Percentiles rank a stretch among this genome's conserved stretches.
These are phyloP conservation scores for Myxozyma mucilagina DNA, from an alignment of 805 yeast genomes.

Conservation along the genomic window DNA sequence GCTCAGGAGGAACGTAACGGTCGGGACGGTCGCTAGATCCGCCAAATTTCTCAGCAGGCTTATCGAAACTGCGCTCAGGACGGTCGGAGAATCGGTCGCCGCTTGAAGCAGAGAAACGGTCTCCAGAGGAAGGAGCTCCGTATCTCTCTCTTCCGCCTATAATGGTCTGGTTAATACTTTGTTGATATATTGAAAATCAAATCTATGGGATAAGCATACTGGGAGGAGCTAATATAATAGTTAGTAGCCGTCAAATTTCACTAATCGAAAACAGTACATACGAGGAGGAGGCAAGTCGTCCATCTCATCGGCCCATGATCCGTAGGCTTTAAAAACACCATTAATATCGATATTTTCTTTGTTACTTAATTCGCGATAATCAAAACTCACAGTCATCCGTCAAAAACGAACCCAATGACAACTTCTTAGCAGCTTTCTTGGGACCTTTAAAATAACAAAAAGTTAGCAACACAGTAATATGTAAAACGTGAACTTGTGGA, in stretches of 20 bases:
- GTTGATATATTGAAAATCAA: background rate
- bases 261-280: slow-evolving; percentile 6
- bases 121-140: slow-evolving; percentile 8
- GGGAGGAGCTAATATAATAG: slow-evolving; percentile 3
- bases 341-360: background rate
- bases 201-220: background rate
- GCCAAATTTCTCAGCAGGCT: background rate
- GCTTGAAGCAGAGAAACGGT: slow-evolving; percentile 9
- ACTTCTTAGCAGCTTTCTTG: slow-evolving; percentile 17
- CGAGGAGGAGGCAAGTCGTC: slow-evolving; percentile 30
- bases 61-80: background rate
- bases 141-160: background rate
- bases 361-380: background rate
- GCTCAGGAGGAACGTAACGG: slow-evolving; percentile 21
- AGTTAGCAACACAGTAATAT: background rate
- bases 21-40: background rate
- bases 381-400: slow-evolving; percentile 21
- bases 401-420: slow-evolving; percentile 30
- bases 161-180: too few species aligned
- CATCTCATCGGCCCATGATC: slow-evolving; percentile 34
- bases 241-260: background rate
- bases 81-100: slow-evolving; percentile 21
- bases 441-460: background rate
- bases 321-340: slow-evolving; percentile 12
- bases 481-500: background rate